Conservation (phyloP, 2,329 filamentous ascomycete species). For the Fusarium sp. region DNA sequence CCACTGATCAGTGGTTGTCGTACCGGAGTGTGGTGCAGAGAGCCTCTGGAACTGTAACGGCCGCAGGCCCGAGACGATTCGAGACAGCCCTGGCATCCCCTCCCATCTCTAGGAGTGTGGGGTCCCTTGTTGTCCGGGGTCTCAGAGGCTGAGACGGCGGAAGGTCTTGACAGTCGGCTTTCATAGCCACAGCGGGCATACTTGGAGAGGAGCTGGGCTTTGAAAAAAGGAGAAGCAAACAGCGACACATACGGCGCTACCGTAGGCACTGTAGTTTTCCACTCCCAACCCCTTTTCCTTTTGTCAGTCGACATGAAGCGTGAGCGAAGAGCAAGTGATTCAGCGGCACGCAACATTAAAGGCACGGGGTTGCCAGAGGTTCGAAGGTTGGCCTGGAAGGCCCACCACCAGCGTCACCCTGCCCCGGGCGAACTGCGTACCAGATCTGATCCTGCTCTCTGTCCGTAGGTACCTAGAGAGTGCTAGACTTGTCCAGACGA, state of each 20-base stretch:
- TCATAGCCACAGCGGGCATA: background rate
- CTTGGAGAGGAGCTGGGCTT: slow-evolving; percentile 2
- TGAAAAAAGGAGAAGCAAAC: background rate
- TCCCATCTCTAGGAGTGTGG: slow-evolving; percentile 32
- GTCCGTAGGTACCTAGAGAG: background rate
- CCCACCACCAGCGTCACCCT: slow-evolving; percentile 43
- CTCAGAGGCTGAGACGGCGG: slow-evolving; percentile 23
- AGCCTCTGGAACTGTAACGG: slow-evolving; percentile 44
- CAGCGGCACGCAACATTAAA: slow-evolving; percentile 19
- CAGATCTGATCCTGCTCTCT: slow-evolving; percentile 27
- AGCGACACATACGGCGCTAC: slow-evolving; percentile 3
- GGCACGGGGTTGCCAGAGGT: slow-evolving; percentile 44
- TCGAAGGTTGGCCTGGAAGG: slow-evolving; percentile 42
- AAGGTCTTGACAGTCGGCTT: slow-evolving; percentile 8
- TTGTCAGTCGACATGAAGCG: slow-evolving; percentile 1
- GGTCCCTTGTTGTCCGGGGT: slow-evolving; percentile 36
- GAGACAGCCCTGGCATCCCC: slow-evolving; percentile 35
- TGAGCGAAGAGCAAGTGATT: slow-evolving; percentile 24
- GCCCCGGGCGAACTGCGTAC: slow-evolving; percentile 39
- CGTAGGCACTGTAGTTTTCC: background rate
- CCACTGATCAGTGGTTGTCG: slow-evolving; percentile 19
- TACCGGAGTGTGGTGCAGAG: slow-evolving; percentile 34
- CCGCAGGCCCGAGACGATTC: slow-evolving; percentile 36
- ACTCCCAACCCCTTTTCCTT: background rate
- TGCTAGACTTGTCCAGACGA: slow-evolving; percentile 30